These are phyloP conservation scores for Skeletonema menzelii DNA, from an alignment of 108 stramenopile genomes.

Conservation along the genomic window DNA sequence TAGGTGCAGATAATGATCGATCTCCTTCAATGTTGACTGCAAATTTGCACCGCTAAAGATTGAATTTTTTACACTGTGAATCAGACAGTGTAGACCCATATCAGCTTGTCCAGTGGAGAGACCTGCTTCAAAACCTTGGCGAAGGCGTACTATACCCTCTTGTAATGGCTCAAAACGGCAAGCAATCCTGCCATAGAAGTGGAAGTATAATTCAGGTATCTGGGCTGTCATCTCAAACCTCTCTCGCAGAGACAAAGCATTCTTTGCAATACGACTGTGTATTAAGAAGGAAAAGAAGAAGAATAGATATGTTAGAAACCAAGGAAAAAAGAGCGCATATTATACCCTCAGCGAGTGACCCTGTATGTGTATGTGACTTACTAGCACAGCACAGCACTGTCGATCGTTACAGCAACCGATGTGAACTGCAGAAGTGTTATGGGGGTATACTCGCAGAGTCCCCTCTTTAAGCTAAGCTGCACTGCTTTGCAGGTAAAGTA, in stretches of 20 bases:
- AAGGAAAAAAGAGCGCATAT: no score
- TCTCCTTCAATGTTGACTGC: constrained; percentile 13
- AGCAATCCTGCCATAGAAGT: background rate
- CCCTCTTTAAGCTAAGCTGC: constrained; percentile 5
- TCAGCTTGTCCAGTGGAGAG: background rate
- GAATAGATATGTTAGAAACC: no score
- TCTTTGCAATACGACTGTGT: background rate
- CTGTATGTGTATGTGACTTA: no score
- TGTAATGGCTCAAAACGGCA: background rate
- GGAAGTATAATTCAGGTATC: background rate
- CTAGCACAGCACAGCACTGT: no score
- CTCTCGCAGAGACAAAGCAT: background rate
- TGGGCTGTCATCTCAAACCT: background rate
- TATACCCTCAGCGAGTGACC: no score
- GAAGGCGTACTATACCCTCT: background rate
- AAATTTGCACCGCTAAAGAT: background rate
- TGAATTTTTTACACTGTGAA: no score
- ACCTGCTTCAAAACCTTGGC: background rate
- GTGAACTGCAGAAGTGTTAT: background rate
- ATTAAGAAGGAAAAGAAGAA: background rate
- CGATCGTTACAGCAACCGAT: no score
- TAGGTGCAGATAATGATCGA: constrained; percentile 27
- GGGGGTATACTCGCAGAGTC: constrained; percentile 13
- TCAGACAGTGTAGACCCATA: no score
- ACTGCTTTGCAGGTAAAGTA: background rate